Percentiles rank a stretch among this genome's conserved stretches.
Evolutionary conservation across 768 basidiomycete species (phyloP).

Genomic region (Leccinum subgranulosum): DNA sequence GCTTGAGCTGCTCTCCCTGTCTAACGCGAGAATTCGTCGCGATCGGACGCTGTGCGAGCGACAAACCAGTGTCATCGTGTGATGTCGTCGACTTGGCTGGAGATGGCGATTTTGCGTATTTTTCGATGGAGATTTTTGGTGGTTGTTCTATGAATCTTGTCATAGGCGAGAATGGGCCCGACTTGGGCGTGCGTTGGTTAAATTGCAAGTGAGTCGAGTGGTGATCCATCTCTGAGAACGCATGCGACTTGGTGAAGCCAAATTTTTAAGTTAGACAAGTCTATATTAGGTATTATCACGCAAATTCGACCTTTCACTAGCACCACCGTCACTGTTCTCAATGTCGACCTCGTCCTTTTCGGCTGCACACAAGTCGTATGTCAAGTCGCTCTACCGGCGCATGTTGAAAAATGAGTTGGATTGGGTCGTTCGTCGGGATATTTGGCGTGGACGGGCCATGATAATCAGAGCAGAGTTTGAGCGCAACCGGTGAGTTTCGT

Average conservation of each 20-base stretch:
- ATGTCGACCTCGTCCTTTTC: slow-evolving; percentile 67
- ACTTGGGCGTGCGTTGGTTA: slow-evolving; percentile 68
- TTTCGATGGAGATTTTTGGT: slow-evolving; percentile 42
- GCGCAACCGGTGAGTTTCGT: slow-evolving; percentile 67
- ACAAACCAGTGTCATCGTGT: slow-evolving; percentile 9
- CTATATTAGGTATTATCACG: slow-evolving; percentile 15
- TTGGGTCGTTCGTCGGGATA: slow-evolving; percentile 83
- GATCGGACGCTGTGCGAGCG: slow-evolving; percentile 50
- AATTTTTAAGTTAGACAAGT: not conserved
- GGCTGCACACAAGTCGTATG: slow-evolving; percentile 74
- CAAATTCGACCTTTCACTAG: slow-evolving; percentile 11
- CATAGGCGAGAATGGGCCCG: slow-evolving; percentile 51
- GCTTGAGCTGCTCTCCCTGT: slow-evolving; percentile 70
- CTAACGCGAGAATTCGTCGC: slow-evolving; percentile 78
- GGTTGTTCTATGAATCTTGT: slow-evolving; percentile 45
- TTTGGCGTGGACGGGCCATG: slow-evolving; percentile 84
- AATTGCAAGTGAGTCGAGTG: slow-evolving; percentile 75
- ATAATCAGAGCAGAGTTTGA: slow-evolving; percentile 92
- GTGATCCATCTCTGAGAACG: slow-evolving; percentile 55
- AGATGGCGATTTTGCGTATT: slow-evolving; percentile 39
- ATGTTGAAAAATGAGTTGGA: slow-evolving; percentile 83
- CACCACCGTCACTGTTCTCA: slow-evolving; percentile 8
- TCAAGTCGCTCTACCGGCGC: slow-evolving; percentile 90
- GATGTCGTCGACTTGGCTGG: slow-evolving; percentile 25
- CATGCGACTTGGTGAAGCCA: not conserved